Percentiles rank a stretch among this genome's conserved stretches.
Conservation (phyloP, 768 basidiomycete genomes). For the Trametes elegans region DNA sequence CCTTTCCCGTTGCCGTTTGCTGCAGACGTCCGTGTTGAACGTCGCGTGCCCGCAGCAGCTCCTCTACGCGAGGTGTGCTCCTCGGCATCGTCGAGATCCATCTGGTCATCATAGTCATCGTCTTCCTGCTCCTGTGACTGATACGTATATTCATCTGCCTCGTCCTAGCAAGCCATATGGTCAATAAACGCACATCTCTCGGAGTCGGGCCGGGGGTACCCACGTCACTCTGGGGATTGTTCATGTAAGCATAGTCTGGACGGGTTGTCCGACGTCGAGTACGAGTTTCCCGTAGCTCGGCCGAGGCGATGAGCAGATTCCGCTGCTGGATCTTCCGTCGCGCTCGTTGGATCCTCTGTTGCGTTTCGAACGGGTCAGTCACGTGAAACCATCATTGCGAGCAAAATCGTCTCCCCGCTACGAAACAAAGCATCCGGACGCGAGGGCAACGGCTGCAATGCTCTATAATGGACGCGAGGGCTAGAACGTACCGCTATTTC, state of each 20-base stretch:
- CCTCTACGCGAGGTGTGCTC: conserved; percentile 3
- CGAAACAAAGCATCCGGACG: neutral
- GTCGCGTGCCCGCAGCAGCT: conserved; percentile 31
- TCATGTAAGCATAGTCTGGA: conserved; percentile 80
- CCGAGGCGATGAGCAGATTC: conserved; percentile 62
- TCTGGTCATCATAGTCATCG: conserved; percentile 60
- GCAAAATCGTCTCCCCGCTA: neutral
- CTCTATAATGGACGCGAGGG: neutral
- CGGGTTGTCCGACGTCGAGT: conserved; percentile 70
- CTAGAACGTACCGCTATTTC: conserved; percentile 64
- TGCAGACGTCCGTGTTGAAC: conserved; percentile 43
- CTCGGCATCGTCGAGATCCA: conserved; percentile 42
- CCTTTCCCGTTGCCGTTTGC: conserved; percentile 50
- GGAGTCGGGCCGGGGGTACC: conserved; percentile 29
- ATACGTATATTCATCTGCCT: conserved; percentile 64
- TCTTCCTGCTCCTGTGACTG: conserved; percentile 59
- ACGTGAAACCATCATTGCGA: conserved; percentile 7
- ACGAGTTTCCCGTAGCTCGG: conserved; percentile 76
- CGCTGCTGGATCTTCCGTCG: conserved; percentile 70
- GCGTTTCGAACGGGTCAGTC: neutral
- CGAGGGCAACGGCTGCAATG: neutral
- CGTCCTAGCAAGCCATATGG: conserved; percentile 38
- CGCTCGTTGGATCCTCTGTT: conserved; percentile 67
- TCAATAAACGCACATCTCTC: neutral
- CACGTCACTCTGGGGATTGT: conserved; percentile 64